Percentiles rank a stretch among this genome's conserved stretches.
These are phyloP conservation scores for Crithidia mellificae DNA, from an alignment of 208 protist genomes.

Conservation along the genomic window DNA sequence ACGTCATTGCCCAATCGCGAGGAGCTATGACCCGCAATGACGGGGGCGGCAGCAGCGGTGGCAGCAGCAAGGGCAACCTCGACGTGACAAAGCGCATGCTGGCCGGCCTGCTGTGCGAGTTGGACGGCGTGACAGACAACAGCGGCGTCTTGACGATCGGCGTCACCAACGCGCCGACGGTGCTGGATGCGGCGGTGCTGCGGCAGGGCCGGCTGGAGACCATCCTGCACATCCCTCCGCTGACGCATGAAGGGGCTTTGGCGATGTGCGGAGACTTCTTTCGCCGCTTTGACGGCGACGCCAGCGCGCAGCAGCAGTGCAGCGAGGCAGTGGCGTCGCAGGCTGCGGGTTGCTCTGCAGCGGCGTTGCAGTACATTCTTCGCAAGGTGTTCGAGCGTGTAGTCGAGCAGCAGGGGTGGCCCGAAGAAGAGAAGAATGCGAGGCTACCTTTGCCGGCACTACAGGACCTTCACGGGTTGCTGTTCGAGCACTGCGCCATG, in stretches of 20 bases:
- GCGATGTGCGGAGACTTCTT: conserved; percentile 70
- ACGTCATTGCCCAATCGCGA: conserved; percentile 76
- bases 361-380: conserved; percentile 54
- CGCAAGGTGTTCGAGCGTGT: conserved; percentile 60
- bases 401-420: conserved; percentile 15
- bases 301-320: conserved; percentile 4
- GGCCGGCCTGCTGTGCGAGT: conserved; percentile 96
- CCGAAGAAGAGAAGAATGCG: neutral
- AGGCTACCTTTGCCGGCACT: conserved; percentile 8
- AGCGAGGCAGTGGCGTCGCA: conserved; percentile 31
- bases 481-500: conserved; percentile 22
- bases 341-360: conserved; percentile 54
- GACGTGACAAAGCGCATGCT: conserved; percentile 89
- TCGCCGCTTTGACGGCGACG: conserved; percentile 36
- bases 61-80: conserved; percentile 31
- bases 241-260: conserved; percentile 43
- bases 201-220: conserved; percentile 94
- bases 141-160: conserved; percentile 92
- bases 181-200: conserved; percentile 95
- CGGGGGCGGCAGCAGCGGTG: conserved; percentile 17
- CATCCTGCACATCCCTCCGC: conserved; percentile 62
- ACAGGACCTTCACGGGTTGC: conserved; percentile 7
- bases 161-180: conserved; percentile 72
- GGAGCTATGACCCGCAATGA: conserved; percentile 31
- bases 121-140: conserved; percentile 95